These are phyloP conservation scores for Globisporangium cederbergense DNA, from an alignment of 352 stramenopile genomes.

Conservation along the genomic window DNA sequence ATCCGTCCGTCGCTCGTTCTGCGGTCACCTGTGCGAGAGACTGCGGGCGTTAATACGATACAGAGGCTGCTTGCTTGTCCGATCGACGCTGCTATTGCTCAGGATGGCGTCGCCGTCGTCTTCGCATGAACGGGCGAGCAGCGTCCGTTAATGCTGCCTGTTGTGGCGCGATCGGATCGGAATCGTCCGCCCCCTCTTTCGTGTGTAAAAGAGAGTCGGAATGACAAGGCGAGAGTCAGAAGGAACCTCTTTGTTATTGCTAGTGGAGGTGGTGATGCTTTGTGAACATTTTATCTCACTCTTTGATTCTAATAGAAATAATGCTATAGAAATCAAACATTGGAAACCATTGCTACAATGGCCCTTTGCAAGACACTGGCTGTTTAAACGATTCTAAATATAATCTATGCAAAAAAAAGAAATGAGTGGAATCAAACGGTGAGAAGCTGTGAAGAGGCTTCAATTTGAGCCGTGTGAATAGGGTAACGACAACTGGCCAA, in stretches of 20 bases:
- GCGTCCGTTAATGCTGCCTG: slow-evolving; percentile 1
- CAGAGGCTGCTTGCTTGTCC: neutral
- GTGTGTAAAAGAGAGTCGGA: slow-evolving; percentile 10
- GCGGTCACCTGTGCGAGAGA: neutral
- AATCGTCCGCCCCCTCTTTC: neutral
- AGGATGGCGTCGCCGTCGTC: neutral
- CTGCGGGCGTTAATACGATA: neutral
- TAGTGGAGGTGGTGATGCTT: neutral
- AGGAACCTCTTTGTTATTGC: neutral
- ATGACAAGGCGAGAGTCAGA: slow-evolving; percentile 2
- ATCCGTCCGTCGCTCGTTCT: neutral
- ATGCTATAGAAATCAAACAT: neutral
- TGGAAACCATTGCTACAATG: neutral
- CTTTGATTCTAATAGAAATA: neutral
- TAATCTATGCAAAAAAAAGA: neutral
- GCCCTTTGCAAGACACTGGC: neutral
- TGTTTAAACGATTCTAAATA: neutral
- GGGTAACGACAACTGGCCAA: neutral
- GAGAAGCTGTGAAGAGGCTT: neutral
- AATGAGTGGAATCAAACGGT: neutral
- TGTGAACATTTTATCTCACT: neutral
- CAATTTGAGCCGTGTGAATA: neutral
- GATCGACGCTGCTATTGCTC: neutral
- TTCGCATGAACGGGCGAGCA: slow-evolving; percentile 2
- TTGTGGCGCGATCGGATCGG: neutral